Evolutionary conservation across 2,329 filamentous ascomycete genomes (phyloP), one percentile per base, ranked within the genome.

Genomic region (Bimuria novae-zelandiae): DNA sequence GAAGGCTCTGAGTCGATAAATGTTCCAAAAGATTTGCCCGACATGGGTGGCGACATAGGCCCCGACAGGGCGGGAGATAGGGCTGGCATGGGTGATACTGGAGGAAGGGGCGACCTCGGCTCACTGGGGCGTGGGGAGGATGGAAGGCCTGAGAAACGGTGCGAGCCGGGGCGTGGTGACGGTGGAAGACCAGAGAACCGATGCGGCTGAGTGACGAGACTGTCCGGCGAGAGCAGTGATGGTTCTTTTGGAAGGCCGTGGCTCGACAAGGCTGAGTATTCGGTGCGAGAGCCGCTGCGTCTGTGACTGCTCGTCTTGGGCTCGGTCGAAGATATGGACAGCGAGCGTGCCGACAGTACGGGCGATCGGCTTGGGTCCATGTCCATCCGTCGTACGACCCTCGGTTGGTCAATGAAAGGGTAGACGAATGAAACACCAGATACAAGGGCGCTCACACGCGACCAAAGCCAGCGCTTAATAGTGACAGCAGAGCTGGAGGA

Each of bases 1-100:
- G 69, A 72, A n/a, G 71, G 69, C 22, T 66, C 69, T 1, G 70
- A 72, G 47, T 72, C 71, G 54, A 72, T 73, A 43, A 72, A 66
- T 1, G 71, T 74, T 33, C 66, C 65, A 35, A 73, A 70, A 6
- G 67, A 71, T 47, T 59, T 67, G 5, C 68, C 70, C 11, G 70
- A 72, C 64, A 72, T 67, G 19, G 69, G 70, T n/a, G 70, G 70
- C 17, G 70, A 70, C 33, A 39, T 47, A 7, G 44, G 44, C 33
- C 44, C 33, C n/a, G 44, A 36, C n/a, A 25, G 23, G 22, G 32
- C n/a, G 6, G 44, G 44, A 19, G 44, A 47, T 33, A 47, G 30
- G n/a, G 44, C 33, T 47, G 44, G 33, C 44, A 47, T 37, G 44
- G 44, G 44, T 29, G 44, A 47, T 59, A 66, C 61, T 52, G 60